phyloP scores from a whole-genome alignment of 768 basidiomycete genomes.

The Tulasnella sp. region DNA sequence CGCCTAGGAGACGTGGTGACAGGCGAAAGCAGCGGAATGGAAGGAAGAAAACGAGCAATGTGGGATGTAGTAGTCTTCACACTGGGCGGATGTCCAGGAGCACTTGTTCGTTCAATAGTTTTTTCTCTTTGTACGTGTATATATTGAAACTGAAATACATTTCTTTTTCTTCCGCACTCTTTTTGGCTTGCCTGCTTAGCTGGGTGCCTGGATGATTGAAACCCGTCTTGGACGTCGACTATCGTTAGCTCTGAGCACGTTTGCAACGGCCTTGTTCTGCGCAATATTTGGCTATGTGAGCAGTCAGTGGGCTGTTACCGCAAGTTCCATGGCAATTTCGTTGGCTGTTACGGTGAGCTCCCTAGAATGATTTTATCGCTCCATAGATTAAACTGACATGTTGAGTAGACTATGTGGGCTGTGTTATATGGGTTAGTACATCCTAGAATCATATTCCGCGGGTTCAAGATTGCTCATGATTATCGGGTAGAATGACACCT shows the following conservation, averaged over 20 bases:
- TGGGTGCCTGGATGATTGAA: constrained; percentile 79
- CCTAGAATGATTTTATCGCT: constrained; percentile 17
- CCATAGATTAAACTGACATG: background rate
- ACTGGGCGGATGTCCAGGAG: constrained; percentile 71
- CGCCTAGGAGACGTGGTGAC: constrained; percentile 24
- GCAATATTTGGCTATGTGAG: constrained; percentile 50
- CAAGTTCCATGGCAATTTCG: constrained; percentile 64
- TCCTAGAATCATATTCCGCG: background rate
- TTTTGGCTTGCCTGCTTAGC: constrained; percentile 29
- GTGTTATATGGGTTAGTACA: constrained; percentile 56
- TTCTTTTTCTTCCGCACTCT: background rate
- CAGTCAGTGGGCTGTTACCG: constrained; percentile 43
- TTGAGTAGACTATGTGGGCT: constrained; percentile 62
- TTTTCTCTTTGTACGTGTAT: constrained; percentile 1
- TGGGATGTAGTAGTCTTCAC: constrained; percentile 85
- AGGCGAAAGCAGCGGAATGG: constrained; percentile 17
- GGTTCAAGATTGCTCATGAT: background rate
- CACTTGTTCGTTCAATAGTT: constrained; percentile 43
- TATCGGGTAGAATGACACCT: constrained; percentile 11
- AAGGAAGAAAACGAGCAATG: constrained; percentile 39
- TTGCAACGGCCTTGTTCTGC: constrained; percentile 64
- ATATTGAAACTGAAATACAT: background rate
- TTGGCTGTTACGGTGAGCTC: constrained; percentile 63
- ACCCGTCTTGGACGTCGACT: constrained; percentile 48
- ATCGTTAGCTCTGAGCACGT: constrained; percentile 63